Percentiles rank a stretch among this genome's conserved stretches.
Conservation (phyloP, 2,329 filamentous ascomycete species). For the Fusarium torreyae region DNA sequence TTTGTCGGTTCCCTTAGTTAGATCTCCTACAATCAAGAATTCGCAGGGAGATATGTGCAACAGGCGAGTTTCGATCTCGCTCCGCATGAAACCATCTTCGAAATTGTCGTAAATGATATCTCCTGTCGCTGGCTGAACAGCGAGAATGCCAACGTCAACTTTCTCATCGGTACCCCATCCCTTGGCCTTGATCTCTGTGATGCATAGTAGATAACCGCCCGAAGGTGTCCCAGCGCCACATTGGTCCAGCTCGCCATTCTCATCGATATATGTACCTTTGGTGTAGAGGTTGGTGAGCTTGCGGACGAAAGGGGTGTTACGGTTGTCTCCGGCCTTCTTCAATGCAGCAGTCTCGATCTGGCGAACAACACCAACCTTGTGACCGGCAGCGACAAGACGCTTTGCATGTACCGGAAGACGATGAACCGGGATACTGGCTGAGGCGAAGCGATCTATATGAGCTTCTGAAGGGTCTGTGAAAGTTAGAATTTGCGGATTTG, state of each 20-base stretch:
- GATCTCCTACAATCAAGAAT: conserved; percentile 90
- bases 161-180: conserved; percentile 90
- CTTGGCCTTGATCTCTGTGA: conserved; percentile 88
- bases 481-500: conserved; percentile 6
- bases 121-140: conserved; percentile 94
- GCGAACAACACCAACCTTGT: conserved; percentile 95
- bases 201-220: conserved; percentile 92
- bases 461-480: conserved; percentile 84
- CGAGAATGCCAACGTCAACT: conserved; percentile 90
- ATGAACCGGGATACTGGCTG: conserved; percentile 94
- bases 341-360: conserved; percentile 96
- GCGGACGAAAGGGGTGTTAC: conserved; percentile 90
- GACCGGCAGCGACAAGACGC: conserved; percentile 88
- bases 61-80: conserved; percentile 94
- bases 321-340: conserved; percentile 95
- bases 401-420: conserved; percentile 94
- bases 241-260: conserved; percentile 83
- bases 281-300: conserved; percentile 98
- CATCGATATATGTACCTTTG: conserved; percentile 97
- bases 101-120: conserved; percentile 97
- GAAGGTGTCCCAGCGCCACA: conserved; percentile 64
- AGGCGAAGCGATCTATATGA: conserved; percentile 92
- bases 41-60: conserved; percentile 97
- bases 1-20: conserved; percentile 93
- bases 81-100: conserved; percentile 97